Percentiles rank a stretch among this genome's conserved stretches.
These are phyloP conservation scores for Astragalus glycyphyllos DNA, from an alignment of 306 rosid species.

Conservation along the genomic window DNA sequence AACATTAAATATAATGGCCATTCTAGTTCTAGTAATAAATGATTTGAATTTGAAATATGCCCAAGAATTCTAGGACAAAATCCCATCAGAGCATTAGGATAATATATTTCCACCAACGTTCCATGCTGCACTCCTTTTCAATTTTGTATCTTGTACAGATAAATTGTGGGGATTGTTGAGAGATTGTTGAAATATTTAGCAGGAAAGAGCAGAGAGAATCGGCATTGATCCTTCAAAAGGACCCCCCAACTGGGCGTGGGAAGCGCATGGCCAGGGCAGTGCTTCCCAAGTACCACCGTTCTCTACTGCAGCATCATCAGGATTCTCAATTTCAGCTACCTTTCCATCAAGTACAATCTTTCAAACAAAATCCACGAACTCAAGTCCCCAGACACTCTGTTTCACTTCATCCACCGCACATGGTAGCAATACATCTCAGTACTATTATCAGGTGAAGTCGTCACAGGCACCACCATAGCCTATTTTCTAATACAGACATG, in stretches of 20 bases:
- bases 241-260: slow-evolving; percentile 72
- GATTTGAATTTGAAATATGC: slow-evolving; percentile 29
- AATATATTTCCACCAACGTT: not conserved
- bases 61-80: slow-evolving; percentile 12
- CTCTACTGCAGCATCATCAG: slow-evolving; percentile 99
- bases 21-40: slow-evolving; percentile 23
- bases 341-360: slow-evolving; percentile 61
- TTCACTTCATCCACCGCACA: slow-evolving; percentile 56
- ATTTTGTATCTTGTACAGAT: not conserved
- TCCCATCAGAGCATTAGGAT: slow-evolving; percentile 15
- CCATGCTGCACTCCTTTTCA: slow-evolving; percentile 17
- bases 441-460: slow-evolving; percentile 57
- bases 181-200: slow-evolving; percentile 48
- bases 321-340: slow-evolving; percentile 92
- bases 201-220: slow-evolving; percentile 81
- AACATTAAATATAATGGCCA: slow-evolving; percentile 13
- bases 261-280: slow-evolving; percentile 67
- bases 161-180: not conserved
- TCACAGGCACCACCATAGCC: slow-evolving; percentile 58
- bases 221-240: slow-evolving; percentile 77
- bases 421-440: slow-evolving; percentile 55
- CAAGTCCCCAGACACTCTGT: slow-evolving; percentile 59
- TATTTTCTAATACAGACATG: slow-evolving; percentile 14
- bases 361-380: slow-evolving; percentile 52
- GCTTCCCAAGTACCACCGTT: slow-evolving; percentile 73